Evolutionary conservation across 2,329 filamentous ascomycete genomes (phyloP).

Genomic region (Knufia fluminis): DNA sequence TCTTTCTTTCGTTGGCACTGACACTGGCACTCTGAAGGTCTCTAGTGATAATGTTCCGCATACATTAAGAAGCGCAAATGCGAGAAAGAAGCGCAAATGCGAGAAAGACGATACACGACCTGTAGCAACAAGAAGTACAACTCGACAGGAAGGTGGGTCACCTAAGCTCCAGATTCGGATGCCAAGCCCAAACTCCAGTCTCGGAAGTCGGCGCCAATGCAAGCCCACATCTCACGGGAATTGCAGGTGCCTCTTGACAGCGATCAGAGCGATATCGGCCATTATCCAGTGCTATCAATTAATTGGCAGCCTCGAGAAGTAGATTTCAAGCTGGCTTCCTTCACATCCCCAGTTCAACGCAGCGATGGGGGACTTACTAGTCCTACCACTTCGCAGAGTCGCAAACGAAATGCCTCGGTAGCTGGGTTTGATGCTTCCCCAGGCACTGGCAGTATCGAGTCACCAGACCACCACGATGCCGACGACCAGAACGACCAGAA

Average conservation of each 20-base stretch:
- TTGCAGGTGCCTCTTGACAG: background rate
- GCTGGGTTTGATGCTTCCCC: slow-evolving; percentile 40
- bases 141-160: background rate
- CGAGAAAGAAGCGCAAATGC: background rate
- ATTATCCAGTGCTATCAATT: background rate
- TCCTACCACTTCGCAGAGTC: slow-evolving; percentile 1
- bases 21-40: background rate
- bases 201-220: background rate
- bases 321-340: slow-evolving; percentile 20
- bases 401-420: slow-evolving; percentile 35
- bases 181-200: background rate
- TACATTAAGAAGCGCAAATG: background rate
- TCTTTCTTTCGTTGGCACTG: background rate
- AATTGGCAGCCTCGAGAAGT: background rate
- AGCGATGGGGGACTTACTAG: slow-evolving; percentile 1
- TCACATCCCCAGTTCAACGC: slow-evolving; percentile 15
- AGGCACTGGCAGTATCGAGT: slow-evolving; percentile 35
- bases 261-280: slow-evolving; percentile 8
- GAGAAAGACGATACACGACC: too few species aligned
- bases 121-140: background rate
- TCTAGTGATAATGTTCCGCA: background rate
- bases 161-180: background rate
- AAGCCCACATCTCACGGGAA: background rate
- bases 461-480: slow-evolving; percentile 29
- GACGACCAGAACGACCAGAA: slow-evolving; percentile 38